A percentile compares a stretch with the other conserved stretches of the same genome.
These are phyloP conservation scores for Verticillium albo-atrum DNA, from an alignment of 2,329 filamentous ascomycete species.

Conservation along the genomic window DNA sequence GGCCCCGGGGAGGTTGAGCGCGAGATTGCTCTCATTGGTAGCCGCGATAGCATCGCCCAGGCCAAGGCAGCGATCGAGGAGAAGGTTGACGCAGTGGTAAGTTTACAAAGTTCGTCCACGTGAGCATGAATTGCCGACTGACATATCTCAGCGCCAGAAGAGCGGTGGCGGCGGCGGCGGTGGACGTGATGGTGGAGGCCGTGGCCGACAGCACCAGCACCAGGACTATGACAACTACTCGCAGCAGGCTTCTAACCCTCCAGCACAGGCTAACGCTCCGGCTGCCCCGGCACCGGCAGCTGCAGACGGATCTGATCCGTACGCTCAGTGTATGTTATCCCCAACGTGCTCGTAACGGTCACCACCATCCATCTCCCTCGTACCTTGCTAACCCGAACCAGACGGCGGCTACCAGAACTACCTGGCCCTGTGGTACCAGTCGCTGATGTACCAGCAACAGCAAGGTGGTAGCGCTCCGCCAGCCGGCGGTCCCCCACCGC, in stretches of 20 bases:
- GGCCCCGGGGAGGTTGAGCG: constrained; percentile 75
- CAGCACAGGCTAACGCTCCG: constrained; percentile 33
- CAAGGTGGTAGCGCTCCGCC: constrained; percentile 30
- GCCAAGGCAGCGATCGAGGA: constrained; percentile 86
- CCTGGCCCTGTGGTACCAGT: constrained; percentile 76
- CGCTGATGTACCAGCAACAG: constrained; percentile 41
- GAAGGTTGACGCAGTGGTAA: constrained; percentile 84
- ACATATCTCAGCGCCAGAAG: constrained; percentile 45
- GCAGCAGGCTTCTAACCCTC: constrained; percentile 37
- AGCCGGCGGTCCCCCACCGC: constrained; percentile 14
- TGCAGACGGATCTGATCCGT: constrained; percentile 58
- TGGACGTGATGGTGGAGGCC: constrained; percentile 38
- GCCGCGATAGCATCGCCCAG: constrained; percentile 68
- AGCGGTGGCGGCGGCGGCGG: constrained; percentile 40
- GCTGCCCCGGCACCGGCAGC: constrained; percentile 37
- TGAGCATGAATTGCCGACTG: constrained; percentile 15
- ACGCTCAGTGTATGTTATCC: constrained; percentile 63
- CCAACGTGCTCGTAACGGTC: not conserved
- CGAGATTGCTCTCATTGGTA: constrained; percentile 81
- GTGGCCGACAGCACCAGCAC: constrained; percentile 33
- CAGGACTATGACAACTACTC: constrained; percentile 54
- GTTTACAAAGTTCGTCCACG: constrained; percentile 24
- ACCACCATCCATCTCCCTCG: not conserved
- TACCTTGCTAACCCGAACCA: constrained; percentile 26
- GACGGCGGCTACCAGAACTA: constrained; percentile 82